phyloP scores from a whole-genome alignment of 2,329 filamentous ascomycete genomes.

The Pestalotiopsis sp. region DNA sequence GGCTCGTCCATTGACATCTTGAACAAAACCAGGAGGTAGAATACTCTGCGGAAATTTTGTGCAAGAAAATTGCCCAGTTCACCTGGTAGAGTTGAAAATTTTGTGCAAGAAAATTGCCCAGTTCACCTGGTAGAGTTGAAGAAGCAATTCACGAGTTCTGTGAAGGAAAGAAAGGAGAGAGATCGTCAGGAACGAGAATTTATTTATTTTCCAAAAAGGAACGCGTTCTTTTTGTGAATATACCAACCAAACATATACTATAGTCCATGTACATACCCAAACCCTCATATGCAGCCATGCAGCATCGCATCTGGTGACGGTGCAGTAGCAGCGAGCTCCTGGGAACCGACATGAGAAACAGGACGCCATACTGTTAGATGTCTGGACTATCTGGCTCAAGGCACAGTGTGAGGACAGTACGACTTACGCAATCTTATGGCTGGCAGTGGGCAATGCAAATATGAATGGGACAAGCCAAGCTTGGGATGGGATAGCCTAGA shows the following conservation, averaged over 20 bases:
- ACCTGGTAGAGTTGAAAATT: not conserved
- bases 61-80: not conserved
- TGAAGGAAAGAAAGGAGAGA: not conserved
- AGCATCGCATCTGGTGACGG: conserved; percentile 2
- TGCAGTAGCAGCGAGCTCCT: conserved; percentile 3
- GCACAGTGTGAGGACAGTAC: conserved; percentile 23
- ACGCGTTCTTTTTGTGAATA: not conserved
- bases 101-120: not conserved
- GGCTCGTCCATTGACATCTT: conserved; percentile 26
- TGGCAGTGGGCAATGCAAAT: not conserved
- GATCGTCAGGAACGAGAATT: not conserved
- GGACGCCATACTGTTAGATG: conserved; percentile 31
- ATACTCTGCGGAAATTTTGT: not conserved
- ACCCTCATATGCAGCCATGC: not conserved
- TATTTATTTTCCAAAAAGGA: not conserved
- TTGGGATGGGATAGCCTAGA: not conserved
- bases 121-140: not conserved
- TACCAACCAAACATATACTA: conserved; percentile 12
- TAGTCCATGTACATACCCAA: not conserved
- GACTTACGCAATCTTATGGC: not conserved
- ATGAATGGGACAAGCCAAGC: not conserved
- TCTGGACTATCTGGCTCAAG: conserved; percentile 15
- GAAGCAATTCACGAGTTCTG: not conserved
- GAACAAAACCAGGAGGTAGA: not conserved
- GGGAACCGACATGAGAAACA: conserved; percentile 20